phyloP scores from a whole-genome alignment of 2,329 filamentous ascomycete genomes.

The Colletotrichum cereale region DNA sequence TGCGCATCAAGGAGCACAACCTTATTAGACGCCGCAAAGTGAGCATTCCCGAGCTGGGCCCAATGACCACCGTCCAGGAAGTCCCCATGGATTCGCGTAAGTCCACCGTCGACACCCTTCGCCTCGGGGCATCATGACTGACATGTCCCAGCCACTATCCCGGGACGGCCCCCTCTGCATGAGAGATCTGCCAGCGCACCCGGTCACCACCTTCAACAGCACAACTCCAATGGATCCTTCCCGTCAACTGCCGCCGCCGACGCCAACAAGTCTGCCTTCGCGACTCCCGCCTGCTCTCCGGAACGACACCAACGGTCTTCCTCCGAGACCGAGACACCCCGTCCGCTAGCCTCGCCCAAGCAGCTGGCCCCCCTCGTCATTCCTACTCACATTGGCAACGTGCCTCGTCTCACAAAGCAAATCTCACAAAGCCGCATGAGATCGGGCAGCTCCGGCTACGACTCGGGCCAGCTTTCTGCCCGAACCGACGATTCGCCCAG shows the following conservation, averaged over 20 bases:
- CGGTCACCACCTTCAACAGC: slow-evolving; percentile 61
- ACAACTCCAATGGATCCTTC: slow-evolving; percentile 55
- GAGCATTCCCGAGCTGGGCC: slow-evolving; percentile 73
- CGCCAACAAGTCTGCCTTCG: background rate
- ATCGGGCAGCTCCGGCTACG: slow-evolving; percentile 58
- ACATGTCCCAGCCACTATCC: slow-evolving; percentile 70
- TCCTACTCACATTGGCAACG: slow-evolving; percentile 47
- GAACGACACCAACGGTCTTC: slow-evolving; percentile 39
- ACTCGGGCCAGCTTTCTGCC: slow-evolving; percentile 55
- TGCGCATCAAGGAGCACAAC: slow-evolving; percentile 70
- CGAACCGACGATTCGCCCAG: slow-evolving; percentile 61
- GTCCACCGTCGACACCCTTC: slow-evolving; percentile 54
- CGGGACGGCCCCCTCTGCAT: slow-evolving; percentile 72
- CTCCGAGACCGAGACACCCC: slow-evolving; percentile 33
- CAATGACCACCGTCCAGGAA: slow-evolving; percentile 78
- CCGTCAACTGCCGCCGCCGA: slow-evolving; percentile 46
- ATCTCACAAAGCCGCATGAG: slow-evolving; percentile 60
- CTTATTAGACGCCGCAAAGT: slow-evolving; percentile 71
- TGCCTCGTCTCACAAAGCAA: slow-evolving; percentile 47
- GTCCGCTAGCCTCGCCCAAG: slow-evolving; percentile 62
- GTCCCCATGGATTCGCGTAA: slow-evolving; percentile 78
- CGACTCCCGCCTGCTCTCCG: slow-evolving; percentile 22
- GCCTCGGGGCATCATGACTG: slow-evolving; percentile 11
- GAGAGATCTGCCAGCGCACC: slow-evolving; percentile 75
- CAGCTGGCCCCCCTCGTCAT: slow-evolving; percentile 70